A percentile compares a stretch with the other conserved stretches of the same genome.
Evolutionary conservation across 2,329 filamentous ascomycete genomes (phyloP).

Genomic region (Aspergillus pseudotamarii): DNA sequence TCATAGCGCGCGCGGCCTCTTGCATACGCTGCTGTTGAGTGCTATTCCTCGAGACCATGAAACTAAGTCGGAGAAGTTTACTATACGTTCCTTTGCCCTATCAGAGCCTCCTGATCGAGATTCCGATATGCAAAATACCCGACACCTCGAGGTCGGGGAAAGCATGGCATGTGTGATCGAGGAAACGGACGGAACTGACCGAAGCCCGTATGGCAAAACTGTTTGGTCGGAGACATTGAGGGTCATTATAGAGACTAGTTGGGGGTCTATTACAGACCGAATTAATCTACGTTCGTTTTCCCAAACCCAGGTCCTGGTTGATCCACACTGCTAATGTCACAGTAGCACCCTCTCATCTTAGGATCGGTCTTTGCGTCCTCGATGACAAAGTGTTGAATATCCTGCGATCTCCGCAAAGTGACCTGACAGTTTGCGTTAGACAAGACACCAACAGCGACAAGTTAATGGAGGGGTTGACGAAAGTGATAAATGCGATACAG

Average conservation of each 20-base stretch:
- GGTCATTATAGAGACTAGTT: not conserved
- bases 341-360: not conserved
- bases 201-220: not conserved
- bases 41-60: not conserved
- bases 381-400: not conserved
- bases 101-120: not conserved
- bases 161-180: not conserved
- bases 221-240: not conserved
- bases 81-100: not conserved
- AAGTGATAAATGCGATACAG: not conserved
- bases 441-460: not conserved
- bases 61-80: not conserved
- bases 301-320: too few relatives aligned
- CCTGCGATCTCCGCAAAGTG: not conserved
- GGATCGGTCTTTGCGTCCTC: not conserved
- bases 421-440: not conserved
- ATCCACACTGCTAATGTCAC: too few relatives aligned
- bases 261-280: slow-evolving; percentile 1
- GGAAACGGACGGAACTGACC: not conserved
- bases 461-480: not conserved
- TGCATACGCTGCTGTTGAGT: not conserved
- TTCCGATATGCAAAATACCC: not conserved
- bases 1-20: not conserved
- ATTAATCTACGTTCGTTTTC: not conserved
- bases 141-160: not conserved